Conservation (phyloP, 2,329 filamentous ascomycete species). For the Lachnellula willkommii region DNA sequence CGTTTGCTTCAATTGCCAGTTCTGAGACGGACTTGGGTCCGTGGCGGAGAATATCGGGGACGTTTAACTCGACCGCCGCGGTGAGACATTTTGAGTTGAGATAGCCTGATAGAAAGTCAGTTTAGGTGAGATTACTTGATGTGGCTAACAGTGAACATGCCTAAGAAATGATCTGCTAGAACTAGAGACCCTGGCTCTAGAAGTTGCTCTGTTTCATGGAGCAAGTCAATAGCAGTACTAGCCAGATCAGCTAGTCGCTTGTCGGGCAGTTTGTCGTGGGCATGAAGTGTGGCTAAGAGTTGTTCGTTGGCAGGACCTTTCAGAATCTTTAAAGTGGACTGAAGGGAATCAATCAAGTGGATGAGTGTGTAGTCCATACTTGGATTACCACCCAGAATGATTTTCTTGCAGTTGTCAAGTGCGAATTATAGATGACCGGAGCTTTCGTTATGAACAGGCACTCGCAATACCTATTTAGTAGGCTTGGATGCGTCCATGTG, state of each 20-base stretch:
- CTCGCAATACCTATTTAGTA: neutral
- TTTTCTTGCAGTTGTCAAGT: no score
- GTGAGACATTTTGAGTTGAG: constrained; percentile 4
- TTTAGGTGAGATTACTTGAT: no score
- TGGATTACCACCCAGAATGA: no score
- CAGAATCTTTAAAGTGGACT: neutral
- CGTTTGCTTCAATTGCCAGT: constrained; percentile 29
- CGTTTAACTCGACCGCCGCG: constrained; percentile 5
- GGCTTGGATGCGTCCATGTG: neutral
- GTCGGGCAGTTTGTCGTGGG: constrained; percentile 2
- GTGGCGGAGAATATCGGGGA: constrained; percentile 1
- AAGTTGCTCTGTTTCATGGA: constrained; percentile 4
- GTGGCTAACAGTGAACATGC: neutral
- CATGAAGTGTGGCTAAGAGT: neutral
- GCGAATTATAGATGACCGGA: no score
- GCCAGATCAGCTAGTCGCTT: constrained; percentile 1
- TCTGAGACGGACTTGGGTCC: neutral
- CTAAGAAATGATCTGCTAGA: constrained; percentile 11
- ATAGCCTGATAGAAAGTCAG: neutral
- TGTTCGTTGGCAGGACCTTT: neutral
- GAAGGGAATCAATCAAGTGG: neutral
- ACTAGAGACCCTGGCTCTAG: constrained; percentile 5
- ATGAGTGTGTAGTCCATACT: neutral
- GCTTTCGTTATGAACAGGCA: neutral
- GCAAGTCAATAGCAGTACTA: constrained; percentile 1